Evolutionary conservation across 2,329 filamentous ascomycete species (phyloP).

Genomic region (Pyrenophora tritici-repentis): DNA sequence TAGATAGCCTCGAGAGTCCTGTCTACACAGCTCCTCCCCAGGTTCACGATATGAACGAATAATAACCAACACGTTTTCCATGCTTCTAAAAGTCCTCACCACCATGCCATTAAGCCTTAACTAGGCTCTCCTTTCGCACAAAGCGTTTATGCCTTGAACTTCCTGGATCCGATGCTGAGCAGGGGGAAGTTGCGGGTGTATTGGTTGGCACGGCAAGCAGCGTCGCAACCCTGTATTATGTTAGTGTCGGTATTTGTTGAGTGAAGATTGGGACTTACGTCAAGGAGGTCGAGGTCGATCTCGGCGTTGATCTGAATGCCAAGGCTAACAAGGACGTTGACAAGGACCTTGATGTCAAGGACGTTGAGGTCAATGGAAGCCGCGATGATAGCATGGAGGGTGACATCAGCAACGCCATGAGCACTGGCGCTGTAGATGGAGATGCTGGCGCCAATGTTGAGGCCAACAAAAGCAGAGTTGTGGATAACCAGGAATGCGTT

Average conservation of each 20-base stretch:
- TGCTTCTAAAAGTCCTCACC: background rate
- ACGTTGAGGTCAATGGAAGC: conserved; percentile 6
- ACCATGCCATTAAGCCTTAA: background rate
- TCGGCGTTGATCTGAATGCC: no score
- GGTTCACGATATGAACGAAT: no score
- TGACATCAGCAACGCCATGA: conserved; percentile 14
- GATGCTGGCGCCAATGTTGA: conserved; percentile 18
- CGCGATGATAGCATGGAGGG: conserved; percentile 6
- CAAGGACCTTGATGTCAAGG: conserved; percentile 9
- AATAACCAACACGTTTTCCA: no score
- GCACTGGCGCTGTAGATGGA: conserved; percentile 22
- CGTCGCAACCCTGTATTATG: conserved; percentile 13
- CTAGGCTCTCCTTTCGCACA: background rate
- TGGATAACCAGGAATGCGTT: conserved; percentile 20
- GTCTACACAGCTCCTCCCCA: no score
- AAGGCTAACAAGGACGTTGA: background rate
- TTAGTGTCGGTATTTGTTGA: background rate
- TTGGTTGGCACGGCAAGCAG: conserved; percentile 22
- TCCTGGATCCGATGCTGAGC: background rate
- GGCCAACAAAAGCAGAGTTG: conserved; percentile 12
- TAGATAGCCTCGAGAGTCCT: no score
- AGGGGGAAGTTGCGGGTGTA: conserved; percentile 6
- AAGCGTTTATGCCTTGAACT: conserved; percentile 1
- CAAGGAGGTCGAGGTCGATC: conserved; percentile 6
- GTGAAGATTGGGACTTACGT: background rate